phyloP scores from a whole-genome alignment of 129 eudicot genomes.

The Escallonia herrerae region DNA sequence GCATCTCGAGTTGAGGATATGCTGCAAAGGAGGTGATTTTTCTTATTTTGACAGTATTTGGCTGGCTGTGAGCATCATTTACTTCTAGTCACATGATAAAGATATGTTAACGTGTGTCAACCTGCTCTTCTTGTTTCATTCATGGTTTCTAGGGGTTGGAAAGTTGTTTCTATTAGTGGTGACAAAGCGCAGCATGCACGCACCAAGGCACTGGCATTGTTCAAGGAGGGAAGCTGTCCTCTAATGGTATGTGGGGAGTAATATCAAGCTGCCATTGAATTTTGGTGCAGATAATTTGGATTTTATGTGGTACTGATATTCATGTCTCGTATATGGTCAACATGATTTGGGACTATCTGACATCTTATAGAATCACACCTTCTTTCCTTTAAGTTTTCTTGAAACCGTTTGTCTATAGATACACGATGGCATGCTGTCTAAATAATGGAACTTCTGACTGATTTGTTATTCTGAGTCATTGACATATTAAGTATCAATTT shows the following conservation, averaged over 20 bases:
- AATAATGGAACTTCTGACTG: no score
- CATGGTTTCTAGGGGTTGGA: constrained; percentile 69
- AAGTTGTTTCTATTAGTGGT: constrained; percentile 83
- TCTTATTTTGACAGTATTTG: not conserved
- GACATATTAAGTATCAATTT: no score
- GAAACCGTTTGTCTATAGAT: no score
- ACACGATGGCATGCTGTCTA: no score
- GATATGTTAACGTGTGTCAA: not conserved
- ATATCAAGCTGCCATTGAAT: not conserved
- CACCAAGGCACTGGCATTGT: constrained; percentile 60
- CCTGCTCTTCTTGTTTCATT: not conserved
- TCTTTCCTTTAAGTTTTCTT: no score
- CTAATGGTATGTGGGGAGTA: constrained; percentile 43
- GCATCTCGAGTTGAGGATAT: constrained; percentile 95
- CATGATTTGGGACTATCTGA: no score
- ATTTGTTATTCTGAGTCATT: no score
- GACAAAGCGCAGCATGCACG: constrained; percentile 90
- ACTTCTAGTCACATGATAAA: not conserved
- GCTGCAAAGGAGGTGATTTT: constrained; percentile 68
- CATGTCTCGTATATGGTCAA: no score
- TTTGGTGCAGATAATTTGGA: not conserved
- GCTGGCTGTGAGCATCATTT: not conserved
- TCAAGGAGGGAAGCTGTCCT: constrained; percentile 87
- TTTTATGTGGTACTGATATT: no score
- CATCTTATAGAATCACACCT: no score